Evolutionary conservation across 2,329 filamentous ascomycete species (phyloP).

Genomic region (Penicillium decumbens): DNA sequence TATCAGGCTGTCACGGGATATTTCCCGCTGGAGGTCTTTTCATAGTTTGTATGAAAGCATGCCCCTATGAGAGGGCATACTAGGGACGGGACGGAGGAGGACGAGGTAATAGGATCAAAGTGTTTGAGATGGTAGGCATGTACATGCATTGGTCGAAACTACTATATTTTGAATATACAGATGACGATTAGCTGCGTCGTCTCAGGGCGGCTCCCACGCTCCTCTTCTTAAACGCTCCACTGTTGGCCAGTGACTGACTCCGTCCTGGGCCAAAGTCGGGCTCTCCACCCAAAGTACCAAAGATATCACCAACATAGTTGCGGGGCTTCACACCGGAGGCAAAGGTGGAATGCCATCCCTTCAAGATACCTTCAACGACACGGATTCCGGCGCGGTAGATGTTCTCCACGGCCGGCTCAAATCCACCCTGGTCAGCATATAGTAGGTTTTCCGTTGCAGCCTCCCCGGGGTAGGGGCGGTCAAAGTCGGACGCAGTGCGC

Average conservation of each 20-base stretch:
- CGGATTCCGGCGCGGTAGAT: constrained; percentile 62
- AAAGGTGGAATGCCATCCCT: constrained; percentile 58
- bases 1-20: constrained; percentile 56
- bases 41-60: not conserved
- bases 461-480: constrained; percentile 59
- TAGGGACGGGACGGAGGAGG: not conserved
- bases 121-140: not conserved
- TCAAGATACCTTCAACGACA: constrained; percentile 61
- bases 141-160: not conserved
- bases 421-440: constrained; percentile 59
- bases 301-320: constrained; percentile 69
- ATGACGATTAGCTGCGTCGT: constrained; percentile 8
- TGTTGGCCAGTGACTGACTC: constrained; percentile 15
- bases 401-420: constrained; percentile 60
- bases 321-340: constrained; percentile 52
- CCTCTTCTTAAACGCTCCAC: constrained; percentile 22
- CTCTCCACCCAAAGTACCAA: constrained; percentile 61
- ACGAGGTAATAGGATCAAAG: not conserved
- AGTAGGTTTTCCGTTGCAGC: constrained; percentile 58
- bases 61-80: not conserved
- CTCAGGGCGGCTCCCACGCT: constrained; percentile 2
- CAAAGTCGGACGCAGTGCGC: constrained; percentile 67
- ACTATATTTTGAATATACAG: not conserved
- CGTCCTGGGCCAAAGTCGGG: constrained; percentile 57
- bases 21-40: not conserved